Evolutionary conservation across 352 stramenopile genomes (phyloP), one percentile per base, ranked within the genome.

Genomic region (Phytophthora capsici): DNA sequence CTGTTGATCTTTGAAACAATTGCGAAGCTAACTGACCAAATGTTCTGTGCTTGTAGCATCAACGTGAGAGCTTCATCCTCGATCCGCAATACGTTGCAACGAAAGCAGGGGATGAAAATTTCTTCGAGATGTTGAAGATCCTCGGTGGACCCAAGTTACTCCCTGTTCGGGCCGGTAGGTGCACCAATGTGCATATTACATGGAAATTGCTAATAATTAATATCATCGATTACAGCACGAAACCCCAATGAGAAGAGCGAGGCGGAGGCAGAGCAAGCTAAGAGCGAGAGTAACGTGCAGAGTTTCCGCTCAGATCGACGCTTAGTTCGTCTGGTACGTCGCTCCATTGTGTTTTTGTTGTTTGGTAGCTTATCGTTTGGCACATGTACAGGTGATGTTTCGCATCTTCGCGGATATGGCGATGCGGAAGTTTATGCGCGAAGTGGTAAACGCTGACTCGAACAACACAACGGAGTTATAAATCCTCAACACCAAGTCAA

Each of bases 281-380:
- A 91, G 46, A 89, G 80, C 36, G 83, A 86, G 34, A 75, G 60
- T 16, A 89, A 91, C 43, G 82, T 89, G 25, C 83, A 94, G 69
- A 95, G 86, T 44, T 95, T 95, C 47, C 84, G 85, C 16, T 91
- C 84, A 8, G 86, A 95, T 46, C 78, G 86, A 16, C 84, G 86
- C 8, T 75, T 95, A 19, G 56, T 91, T 56, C 84, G 86, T 17
- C 59, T 95, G 37, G 82, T 90, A 72, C 14, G 73, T 63, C 2
- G 12, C 25, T 28, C 25, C 25, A 28, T 6, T 28, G 25, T 28
- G 25, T 8, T 28, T 28, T 28, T 28, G 25, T 37, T 6, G 2
- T 38, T 25, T 14, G 69, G 46, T n/a, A 8, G 10, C 20, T 12
- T 36, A 23, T 23, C 41, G 7, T 7, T 49, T 7, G 22, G 14